Base-by-base conservation (phyloP, 2,329 filamentous ascomycete species). In the Fusarium setosum region DNA sequence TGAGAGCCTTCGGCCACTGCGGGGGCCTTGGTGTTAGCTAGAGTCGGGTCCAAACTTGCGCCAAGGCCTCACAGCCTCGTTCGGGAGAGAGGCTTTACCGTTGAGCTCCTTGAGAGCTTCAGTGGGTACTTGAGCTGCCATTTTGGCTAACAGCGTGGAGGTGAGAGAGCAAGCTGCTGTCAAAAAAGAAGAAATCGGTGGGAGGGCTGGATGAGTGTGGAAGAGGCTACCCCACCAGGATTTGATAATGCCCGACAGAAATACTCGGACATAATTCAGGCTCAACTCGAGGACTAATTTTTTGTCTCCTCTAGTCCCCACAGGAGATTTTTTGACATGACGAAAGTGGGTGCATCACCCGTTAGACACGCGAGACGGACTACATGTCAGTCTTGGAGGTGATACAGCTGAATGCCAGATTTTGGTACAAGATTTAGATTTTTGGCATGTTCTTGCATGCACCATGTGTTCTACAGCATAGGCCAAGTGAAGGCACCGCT, bases 91-190 rank as follows among this genome's bases (percentile, higher is more conserved):
- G 4, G 56, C 70, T 21, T n/a, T 73, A 81, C 79, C 77, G 69
- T 76, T 79, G 58, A 81, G 80, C 77, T 79, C 78, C 65, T 81
- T 77, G 60, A 81, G 78, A 76, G 78, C 80, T 61, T 81, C 79
- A 41, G 76, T 75, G 69, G 79, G 78, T 60, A 74, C 74, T 77
- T 81, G 76, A 59, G 78, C 79, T 73, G 79, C 80, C 79, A 81
- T 81, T 52, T 76, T 80, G 74, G 66, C 66, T 60, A 63, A 69
- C 60, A 58, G 53, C 59, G 50, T 45, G 59, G 59, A 49, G 41
- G 47, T 61, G 48, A 60, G 42, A 53, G 51, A 61, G 48, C 56
- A 57, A 61, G 41, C 38, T 61, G 59, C 63, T 64, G 40, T 59
- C 59, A 47, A 67, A 63, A n/a, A 65, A 69, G 31, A 62, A 63